These are phyloP conservation scores for Backusella morwellensis DNA, from an alignment of 192 early-diverging fungal species.

Conservation along the genomic window DNA sequence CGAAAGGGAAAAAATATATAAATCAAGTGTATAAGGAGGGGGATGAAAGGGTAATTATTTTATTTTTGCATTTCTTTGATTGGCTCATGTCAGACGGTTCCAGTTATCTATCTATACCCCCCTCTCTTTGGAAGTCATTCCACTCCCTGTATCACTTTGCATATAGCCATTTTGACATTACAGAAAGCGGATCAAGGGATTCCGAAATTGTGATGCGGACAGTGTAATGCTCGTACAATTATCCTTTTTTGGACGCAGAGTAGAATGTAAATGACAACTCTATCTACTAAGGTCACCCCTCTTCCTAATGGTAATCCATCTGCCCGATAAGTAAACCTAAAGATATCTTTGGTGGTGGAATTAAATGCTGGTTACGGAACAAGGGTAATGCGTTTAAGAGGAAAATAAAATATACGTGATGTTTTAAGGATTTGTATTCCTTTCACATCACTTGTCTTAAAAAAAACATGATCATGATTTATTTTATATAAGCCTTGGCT, in stretches of 20 bases:
- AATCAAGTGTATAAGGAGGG: background rate
- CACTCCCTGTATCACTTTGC: background rate
- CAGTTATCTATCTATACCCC: background rate
- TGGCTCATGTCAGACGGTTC: background rate
- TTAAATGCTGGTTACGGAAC: background rate
- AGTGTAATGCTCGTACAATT: background rate
- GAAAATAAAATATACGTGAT: background rate
- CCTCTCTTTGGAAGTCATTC: background rate
- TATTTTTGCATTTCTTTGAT: background rate
- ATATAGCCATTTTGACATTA: background rate
- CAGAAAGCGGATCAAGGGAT: background rate
- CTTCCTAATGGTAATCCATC: background rate
- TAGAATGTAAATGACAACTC: conserved; percentile 4
- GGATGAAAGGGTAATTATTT: background rate
- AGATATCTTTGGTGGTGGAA: background rate
- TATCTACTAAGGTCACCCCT: background rate
- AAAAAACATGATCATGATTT: background rate
- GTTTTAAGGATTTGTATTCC: background rate
- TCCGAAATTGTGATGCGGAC: background rate
- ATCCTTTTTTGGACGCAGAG: background rate
- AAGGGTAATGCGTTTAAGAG: background rate
- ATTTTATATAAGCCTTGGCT: background rate
- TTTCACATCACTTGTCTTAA: background rate
- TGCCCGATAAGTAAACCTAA: background rate
- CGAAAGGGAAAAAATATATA: background rate